Conservation (phyloP, 441 rosid species). For the Croton laevigatus region DNA sequence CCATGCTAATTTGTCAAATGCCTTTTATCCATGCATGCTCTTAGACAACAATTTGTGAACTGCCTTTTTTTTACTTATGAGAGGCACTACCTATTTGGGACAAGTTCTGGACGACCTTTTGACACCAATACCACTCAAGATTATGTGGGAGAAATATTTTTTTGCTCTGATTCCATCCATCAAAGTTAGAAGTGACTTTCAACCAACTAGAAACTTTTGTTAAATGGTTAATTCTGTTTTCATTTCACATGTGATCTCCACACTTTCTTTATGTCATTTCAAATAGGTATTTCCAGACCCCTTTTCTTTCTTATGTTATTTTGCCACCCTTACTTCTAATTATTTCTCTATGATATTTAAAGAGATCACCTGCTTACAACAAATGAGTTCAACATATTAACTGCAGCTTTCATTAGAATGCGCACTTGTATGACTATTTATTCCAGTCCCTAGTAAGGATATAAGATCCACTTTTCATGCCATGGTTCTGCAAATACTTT, state of each 20-base stretch:
- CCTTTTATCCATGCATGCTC: not conserved
- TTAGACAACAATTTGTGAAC: not conserved
- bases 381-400: too few species aligned
- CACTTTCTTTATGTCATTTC: too few species aligned
- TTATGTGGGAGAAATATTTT: not conserved
- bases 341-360: not conserved
- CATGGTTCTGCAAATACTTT: not conserved
- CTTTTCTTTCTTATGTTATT: too few species aligned
- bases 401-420: not conserved
- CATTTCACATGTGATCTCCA: too few species aligned
- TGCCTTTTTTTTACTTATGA: not conserved
- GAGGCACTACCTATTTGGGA: conserved; percentile 15
- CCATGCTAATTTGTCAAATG: conserved; percentile 9
- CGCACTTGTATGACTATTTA: not conserved
- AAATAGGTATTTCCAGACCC: too few species aligned
- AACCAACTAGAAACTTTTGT: not conserved
- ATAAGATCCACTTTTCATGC: not conserved
- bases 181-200: not conserved
- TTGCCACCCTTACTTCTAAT: too few species aligned
- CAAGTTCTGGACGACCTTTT: conserved; percentile 16
- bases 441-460: not conserved
- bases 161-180: not conserved
- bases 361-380: not conserved
- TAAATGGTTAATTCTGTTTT: too few species aligned
- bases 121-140: not conserved